A percentile compares a stretch with the other conserved stretches of the same genome.
phyloP scores from a whole-genome alignment of 2,329 filamentous ascomycete species.

The Trichoderma lentiforme region DNA sequence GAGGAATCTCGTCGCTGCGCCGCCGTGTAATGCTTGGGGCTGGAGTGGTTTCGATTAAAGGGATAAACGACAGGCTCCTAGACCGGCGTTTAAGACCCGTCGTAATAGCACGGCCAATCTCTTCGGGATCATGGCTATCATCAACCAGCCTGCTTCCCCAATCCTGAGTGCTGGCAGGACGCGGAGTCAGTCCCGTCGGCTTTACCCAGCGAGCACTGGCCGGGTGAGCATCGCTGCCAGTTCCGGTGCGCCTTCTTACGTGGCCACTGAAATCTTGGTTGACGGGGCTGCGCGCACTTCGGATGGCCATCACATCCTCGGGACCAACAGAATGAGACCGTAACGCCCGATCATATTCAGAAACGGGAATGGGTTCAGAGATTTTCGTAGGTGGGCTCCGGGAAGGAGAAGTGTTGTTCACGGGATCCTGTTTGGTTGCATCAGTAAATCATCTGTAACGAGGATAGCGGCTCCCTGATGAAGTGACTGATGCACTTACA shows the following conservation, averaged over 20 bases:
- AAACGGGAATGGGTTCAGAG: slow-evolving; percentile 57
- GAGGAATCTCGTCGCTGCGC: slow-evolving; percentile 58
- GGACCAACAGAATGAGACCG: slow-evolving; percentile 60
- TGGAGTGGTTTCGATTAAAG: slow-evolving; percentile 23
- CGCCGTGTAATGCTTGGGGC: slow-evolving; percentile 39
- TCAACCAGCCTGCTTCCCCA: slow-evolving; percentile 41
- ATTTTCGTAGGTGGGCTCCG: slow-evolving; percentile 46
- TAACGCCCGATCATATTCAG: slow-evolving; percentile 58
- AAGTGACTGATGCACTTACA: slow-evolving; percentile 39
- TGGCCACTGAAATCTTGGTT: slow-evolving; percentile 39
- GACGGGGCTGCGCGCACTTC: slow-evolving; percentile 52
- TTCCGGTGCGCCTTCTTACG: slow-evolving; percentile 4
- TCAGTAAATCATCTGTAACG: background rate
- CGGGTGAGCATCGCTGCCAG: slow-evolving; percentile 11
- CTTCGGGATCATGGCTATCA: slow-evolving; percentile 44
- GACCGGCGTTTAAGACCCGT: slow-evolving; percentile 52
- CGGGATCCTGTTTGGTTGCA: slow-evolving; percentile 24
- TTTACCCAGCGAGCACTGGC: slow-evolving; percentile 33
- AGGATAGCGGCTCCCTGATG: too few species aligned
- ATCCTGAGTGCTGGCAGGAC: slow-evolving; percentile 59
- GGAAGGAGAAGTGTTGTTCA: slow-evolving; percentile 41
- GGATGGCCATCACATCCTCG: slow-evolving; percentile 52
- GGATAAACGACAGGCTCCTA: slow-evolving; percentile 56
- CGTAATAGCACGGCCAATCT: slow-evolving; percentile 62
- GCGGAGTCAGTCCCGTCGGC: slow-evolving; percentile 55